Conservation (phyloP, 768 basidiomycete species). For the Boletus coccyginus region DNA sequence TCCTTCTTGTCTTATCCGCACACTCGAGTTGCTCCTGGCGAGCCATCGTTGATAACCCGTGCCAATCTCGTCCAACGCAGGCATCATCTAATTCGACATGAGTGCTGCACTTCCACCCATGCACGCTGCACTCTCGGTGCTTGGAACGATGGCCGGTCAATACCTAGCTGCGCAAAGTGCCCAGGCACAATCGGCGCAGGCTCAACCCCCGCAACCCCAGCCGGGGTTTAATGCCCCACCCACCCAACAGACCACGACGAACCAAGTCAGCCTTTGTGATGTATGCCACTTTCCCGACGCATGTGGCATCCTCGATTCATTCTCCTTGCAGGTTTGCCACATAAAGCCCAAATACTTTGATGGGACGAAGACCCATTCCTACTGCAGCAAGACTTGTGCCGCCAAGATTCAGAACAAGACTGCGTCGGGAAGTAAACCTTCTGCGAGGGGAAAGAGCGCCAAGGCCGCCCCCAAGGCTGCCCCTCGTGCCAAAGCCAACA, state of each 20-base stretch:
- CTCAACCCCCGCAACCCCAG: slow-evolving; percentile 24
- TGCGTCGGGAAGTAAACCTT: slow-evolving; percentile 23
- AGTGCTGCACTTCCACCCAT: slow-evolving; percentile 31
- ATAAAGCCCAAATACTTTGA: slow-evolving; percentile 55
- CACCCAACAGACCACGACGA: slow-evolving; percentile 21
- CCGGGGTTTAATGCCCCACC: slow-evolving; percentile 11
- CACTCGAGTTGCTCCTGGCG: slow-evolving; percentile 29
- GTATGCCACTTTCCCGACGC: slow-evolving; percentile 33
- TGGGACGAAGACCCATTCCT: slow-evolving; percentile 53
- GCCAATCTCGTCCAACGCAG: slow-evolving; percentile 3
- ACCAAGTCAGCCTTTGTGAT: slow-evolving; percentile 45
- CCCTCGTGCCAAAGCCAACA: slow-evolving; percentile 31
- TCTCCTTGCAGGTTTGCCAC: slow-evolving; percentile 47
- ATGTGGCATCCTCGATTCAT: slow-evolving; percentile 1
- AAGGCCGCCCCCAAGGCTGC: slow-evolving; percentile 22
- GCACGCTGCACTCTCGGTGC: slow-evolving; percentile 36
- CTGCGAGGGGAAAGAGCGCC: slow-evolving; percentile 25
- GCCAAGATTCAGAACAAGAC: slow-evolving; percentile 42
- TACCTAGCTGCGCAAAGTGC: slow-evolving; percentile 33
- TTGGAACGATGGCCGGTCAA: slow-evolving; percentile 36
- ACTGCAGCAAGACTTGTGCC: slow-evolving; percentile 56
- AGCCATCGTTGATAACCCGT: slow-evolving; percentile 16
- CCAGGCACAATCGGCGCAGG: slow-evolving; percentile 26
- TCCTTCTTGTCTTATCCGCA: slow-evolving; percentile 45
- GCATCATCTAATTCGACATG: slow-evolving; percentile 21